Base-by-base conservation (phyloP, 225 moss, liverwort and hornwort genomes). In the Bryum argenteum region DNA sequence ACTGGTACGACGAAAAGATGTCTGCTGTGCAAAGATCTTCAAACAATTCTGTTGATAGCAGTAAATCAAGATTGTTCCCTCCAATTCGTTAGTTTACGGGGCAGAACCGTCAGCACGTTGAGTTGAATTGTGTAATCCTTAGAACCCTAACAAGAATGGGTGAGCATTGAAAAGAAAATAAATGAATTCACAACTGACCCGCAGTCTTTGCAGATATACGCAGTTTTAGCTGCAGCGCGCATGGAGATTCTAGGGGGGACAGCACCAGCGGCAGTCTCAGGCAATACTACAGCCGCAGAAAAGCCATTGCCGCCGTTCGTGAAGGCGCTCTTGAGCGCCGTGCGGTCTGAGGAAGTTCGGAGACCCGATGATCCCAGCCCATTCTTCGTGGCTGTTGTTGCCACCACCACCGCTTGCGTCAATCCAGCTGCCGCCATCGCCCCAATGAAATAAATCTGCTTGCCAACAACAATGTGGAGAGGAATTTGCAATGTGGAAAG, bases 181-280 rank as follows among this genome's bases (percentile, higher is more conserved):
- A 14, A 6, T n/a, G 58, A n/a, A 41, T 23, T 9, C 38, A 6
- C 67, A 13, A 33, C 33, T 33, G 4, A 93, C 97, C 97, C 97
- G 82, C 97, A 98, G 70, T 98, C 97, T 62, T 2, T 79, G 91
- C 97, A 98, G 67, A 98, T 94, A 71, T 98, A 94, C 38, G 97
- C 81, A 17, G 86, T 92, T 73, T 92, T 88, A n/a, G 97, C 80
- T 22, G 89, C 90, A 71, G 89, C 90, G 55, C 89, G 89, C 97
- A 98, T 98, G 43, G 78, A 64, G 22, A 94, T 77, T 62, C 94
- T 79, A 11, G 87, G 85, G 14, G 87, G 84, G 37, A 75, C 79
- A 26, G 71, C 58, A 12, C 77, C 79, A 10, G 75, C 72, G n/a
- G 77, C 70, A 2, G 48, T 47, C 20, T 80, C 75, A 22, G 79